Evolutionary conservation across 73 alveolate genomes (phyloP), one percentile per base, ranked within the genome.

Genomic region (Paramecium bursaria): DNA sequence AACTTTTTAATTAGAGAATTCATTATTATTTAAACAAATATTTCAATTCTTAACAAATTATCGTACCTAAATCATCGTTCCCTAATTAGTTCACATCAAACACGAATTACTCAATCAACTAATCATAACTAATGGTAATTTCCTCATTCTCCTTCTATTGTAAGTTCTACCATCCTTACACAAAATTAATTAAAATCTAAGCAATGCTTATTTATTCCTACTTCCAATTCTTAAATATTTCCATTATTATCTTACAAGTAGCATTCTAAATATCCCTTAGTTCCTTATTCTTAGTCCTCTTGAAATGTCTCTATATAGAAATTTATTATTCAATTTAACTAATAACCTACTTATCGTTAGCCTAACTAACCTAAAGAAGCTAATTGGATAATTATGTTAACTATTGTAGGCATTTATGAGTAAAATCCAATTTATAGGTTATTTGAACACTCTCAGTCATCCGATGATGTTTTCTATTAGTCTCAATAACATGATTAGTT

Each of bases 21-120:
- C 76, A 57, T 57, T 26, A 57, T 57, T 57, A 23, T 30, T 57
- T 30, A 30, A 57, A 57, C 27, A 57, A 57, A 30, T 48, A 30
- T 57, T 57, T 57, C 76, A 57, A 57, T 30, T 57, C 76, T 57
- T 57, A 57, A 57, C 76, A 30, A 57, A 57, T 57, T 1, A 57
- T 23, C 33, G 27, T 30, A 23, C 76, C 76, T 30, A 57, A 57
- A 57, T 57, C 33, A 13, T 48, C 27, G 27, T 57, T 57, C 17
- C 19, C 17, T 27, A 57, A 30, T 27, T 27, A 30, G 21, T 57
- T 57, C 33, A 27, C 7, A 30, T 57, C 76, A 57, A 14, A 57
- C 33, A 50, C 0, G 33, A 48, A 57, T 26, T 57, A 17, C 19
- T 57, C 76, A 57, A 11, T 27, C 27, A 19, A 2, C 50, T 42